Evolutionary conservation across 2,329 filamentous ascomycete genomes (phyloP), one percentile per base, ranked within the genome.

Genomic region (Trichoderma guizhouense): DNA sequence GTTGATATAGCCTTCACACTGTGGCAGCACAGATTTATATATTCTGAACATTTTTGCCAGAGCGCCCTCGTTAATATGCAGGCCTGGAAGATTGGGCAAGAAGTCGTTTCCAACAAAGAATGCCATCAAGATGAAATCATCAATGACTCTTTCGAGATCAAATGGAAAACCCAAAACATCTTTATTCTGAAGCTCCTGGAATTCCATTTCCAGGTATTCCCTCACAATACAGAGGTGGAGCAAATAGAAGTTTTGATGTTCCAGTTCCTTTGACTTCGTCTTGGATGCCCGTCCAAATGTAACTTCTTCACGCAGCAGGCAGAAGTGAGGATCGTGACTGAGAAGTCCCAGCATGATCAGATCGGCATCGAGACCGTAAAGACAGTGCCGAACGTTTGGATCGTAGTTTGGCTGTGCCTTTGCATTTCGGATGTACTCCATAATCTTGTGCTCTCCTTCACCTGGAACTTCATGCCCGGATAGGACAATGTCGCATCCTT

Each of bases 71-170:
- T 99, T 99, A 83, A 99, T 99, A 82, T 99, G 96, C 75, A 99
- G 84, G 79, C 97, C 93, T 6, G 97, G 97, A 72, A 99, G 86
- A 82, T 99, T 98, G 3, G 96, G 96, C 81, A 99, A 88, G 84
- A 99, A 99, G 88, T 99, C 96, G 82, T 99, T 99, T 80, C 96
- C 96, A 78, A 99, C 94, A 82, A 99, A 99, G 85, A 99, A 99
- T 62, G 95, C 95, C 94, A 99, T 98, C 73, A 99, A 89, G 80
- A 99, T 98, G 82, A 99, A 99, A 85, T 99, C 96, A 81, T 99
- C 96, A 83, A 99, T 98, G 79, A 99, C 90, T 74, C 92, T 90
- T 85, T 99, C 96, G 87, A 99, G 92, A 79, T 99, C 93, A 79
- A 97, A 99, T 63, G 89, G 85, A 77, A 98, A 95, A 53, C 85